A percentile compares a stretch with the other conserved stretches of the same genome.
Evolutionary conservation across 2,329 filamentous ascomycete species (phyloP).

Genomic region (Stagonosporopsis cucurbitacearum): DNA sequence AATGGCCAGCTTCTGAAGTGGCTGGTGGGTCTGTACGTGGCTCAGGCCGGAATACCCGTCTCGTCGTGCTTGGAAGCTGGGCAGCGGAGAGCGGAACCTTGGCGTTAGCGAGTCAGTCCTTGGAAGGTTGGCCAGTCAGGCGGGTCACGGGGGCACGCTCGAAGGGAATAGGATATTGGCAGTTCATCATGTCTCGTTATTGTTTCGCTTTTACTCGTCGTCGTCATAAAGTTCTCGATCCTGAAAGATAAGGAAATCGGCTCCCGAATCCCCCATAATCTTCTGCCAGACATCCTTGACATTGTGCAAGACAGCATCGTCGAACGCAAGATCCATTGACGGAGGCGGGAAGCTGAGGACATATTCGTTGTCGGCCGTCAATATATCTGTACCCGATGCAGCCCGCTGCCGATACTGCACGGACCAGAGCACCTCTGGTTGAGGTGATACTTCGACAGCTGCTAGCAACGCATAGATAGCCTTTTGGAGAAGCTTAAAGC

Average conservation of each 20-base stretch:
- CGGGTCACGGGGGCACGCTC: background rate
- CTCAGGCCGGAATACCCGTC: slow-evolving; percentile 2
- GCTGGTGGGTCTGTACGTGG: slow-evolving; percentile 6
- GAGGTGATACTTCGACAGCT: slow-evolving; percentile 41
- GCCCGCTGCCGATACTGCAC: slow-evolving; percentile 59
- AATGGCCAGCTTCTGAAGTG: background rate
- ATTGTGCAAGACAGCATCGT: slow-evolving; percentile 70
- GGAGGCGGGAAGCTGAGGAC: slow-evolving; percentile 65
- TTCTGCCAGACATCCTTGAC: slow-evolving; percentile 75
- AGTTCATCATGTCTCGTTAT: background rate
- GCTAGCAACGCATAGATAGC: slow-evolving; percentile 54
- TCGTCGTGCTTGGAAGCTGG: slow-evolving; percentile 7
- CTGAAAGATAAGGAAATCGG: slow-evolving; percentile 77
- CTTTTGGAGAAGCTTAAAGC: slow-evolving; percentile 47
- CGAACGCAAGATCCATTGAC: slow-evolving; percentile 72
- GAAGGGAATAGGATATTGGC: background rate
- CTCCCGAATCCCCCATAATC: slow-evolving; percentile 61
- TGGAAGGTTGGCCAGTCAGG: background rate
- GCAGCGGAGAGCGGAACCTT: slow-evolving; percentile 8
- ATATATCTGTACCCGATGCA: slow-evolving; percentile 19
- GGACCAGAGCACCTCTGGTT: slow-evolving; percentile 58
- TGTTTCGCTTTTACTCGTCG: slow-evolving; percentile 48
- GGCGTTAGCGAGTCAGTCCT: slow-evolving; percentile 1
- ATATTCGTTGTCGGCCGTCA: slow-evolving; percentile 48
- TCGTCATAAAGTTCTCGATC: slow-evolving; percentile 72